phyloP scores from a whole-genome alignment of 495 filamentous ascomycete genomes.

The Astrocystis sublimbata region DNA sequence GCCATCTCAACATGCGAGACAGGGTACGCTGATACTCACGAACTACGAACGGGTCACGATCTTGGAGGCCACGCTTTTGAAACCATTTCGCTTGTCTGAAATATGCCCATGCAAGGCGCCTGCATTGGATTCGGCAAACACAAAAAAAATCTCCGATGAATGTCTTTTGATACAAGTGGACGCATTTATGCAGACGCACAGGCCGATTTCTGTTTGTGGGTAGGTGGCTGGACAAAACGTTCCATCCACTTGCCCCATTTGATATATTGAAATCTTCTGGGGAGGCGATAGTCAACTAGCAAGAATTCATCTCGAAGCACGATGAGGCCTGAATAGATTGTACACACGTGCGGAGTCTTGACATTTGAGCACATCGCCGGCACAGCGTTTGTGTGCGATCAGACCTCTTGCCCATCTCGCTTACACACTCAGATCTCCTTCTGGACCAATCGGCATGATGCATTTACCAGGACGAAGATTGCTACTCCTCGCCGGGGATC shows the following conservation, averaged over 20 bases:
- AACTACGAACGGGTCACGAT: not conserved
- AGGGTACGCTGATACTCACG: not conserved
- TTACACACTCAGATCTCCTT: constrained; percentile 13
- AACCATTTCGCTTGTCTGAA: not conserved
- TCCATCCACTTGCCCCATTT: not conserved
- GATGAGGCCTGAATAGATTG: too few species aligned
- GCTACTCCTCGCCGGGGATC: constrained; percentile 5
- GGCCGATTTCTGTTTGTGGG: not conserved
- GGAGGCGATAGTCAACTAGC: not conserved
- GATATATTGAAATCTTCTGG: not conserved
- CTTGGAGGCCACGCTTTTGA: not conserved
- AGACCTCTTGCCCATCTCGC: constrained; percentile 13
- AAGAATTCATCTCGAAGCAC: too few species aligned
- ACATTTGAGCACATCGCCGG: not conserved
- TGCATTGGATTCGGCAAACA: constrained; percentile 11
- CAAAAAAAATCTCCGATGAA: constrained; percentile 8
- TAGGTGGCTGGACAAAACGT: not conserved
- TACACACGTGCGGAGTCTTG: not conserved
- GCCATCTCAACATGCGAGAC: not conserved
- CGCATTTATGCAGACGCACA: constrained; percentile 5
- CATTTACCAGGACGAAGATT: constrained; percentile 3
- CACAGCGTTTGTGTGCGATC: constrained; percentile 2
- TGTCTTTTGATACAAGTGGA: not conserved
- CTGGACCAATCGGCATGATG: constrained; percentile 10
- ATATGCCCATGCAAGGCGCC: not conserved